Percentiles rank a stretch among this genome's conserved stretches.
Evolutionary conservation across 164 flowering plant genomes (phyloP).

Genomic region (Dillenia suffruticosa): DNA sequence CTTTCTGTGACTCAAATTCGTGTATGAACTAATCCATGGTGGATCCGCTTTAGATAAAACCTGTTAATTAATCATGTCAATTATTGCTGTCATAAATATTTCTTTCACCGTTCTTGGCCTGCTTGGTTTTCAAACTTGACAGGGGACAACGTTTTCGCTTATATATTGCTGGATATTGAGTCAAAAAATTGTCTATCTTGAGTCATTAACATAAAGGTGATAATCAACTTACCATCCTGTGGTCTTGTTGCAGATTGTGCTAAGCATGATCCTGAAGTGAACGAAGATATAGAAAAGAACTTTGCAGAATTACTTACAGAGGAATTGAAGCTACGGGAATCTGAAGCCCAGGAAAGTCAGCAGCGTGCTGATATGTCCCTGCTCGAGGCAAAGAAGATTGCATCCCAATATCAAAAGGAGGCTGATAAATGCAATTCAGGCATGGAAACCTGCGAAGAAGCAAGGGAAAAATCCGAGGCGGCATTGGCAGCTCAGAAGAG

Average conservation of each 20-base stretch:
- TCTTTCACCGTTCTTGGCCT: too few relatives aligned
- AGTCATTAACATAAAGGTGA: too few relatives aligned
- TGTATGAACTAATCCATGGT: too few relatives aligned
- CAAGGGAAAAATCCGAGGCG: conserved; percentile 86
- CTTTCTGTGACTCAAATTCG: too few relatives aligned
- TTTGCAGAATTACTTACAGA: conserved; percentile 47
- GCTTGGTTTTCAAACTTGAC: too few relatives aligned
- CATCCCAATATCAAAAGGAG: conserved; percentile 92
- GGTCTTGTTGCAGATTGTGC: conserved; percentile 35
- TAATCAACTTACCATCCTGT: background rate
- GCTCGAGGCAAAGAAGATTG: conserved; percentile 76
- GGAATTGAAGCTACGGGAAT: conserved; percentile 46
- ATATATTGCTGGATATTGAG: too few relatives aligned
- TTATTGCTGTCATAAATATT: too few relatives aligned
- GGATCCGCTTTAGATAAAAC: too few relatives aligned
- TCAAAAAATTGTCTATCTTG: too few relatives aligned
- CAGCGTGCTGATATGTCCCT: conserved; percentile 45
- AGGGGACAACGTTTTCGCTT: too few relatives aligned
- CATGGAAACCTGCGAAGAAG: conserved; percentile 97
- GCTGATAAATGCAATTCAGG: conserved; percentile 98
- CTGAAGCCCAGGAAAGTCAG: conserved; percentile 47
- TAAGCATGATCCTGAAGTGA: conserved; percentile 64
- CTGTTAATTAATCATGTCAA: too few relatives aligned
- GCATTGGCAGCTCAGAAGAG: conserved; percentile 66
- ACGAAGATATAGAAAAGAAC: conserved; percentile 45